Evolutionary conservation across 257 asterid genomes (phyloP).

Genomic region (Vinca minor): DNA sequence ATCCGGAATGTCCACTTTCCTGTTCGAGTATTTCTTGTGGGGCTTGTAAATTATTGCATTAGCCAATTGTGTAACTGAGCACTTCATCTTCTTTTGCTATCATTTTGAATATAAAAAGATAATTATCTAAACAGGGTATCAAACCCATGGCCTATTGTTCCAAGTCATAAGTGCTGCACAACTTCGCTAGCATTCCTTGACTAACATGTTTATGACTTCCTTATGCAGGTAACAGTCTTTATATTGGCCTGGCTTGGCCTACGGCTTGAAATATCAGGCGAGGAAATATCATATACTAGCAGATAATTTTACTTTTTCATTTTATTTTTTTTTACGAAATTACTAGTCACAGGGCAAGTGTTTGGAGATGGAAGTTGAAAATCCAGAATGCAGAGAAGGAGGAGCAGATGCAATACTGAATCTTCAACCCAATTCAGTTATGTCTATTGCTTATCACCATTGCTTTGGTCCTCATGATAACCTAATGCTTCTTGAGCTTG

Average conservation of each 20-base stretch:
- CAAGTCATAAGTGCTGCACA: too few species aligned
- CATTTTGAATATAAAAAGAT: background rate
- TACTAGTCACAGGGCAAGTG: constrained; percentile 2
- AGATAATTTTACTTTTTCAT: too few species aligned
- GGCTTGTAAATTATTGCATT: background rate
- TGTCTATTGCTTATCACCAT: constrained; percentile 62
- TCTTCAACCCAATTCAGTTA: constrained; percentile 50
- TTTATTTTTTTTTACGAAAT: background rate
- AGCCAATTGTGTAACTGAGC: background rate
- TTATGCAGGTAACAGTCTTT: background rate
- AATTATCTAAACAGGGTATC: too few species aligned
- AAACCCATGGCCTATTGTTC: too few species aligned
- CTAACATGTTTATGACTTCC: background rate
- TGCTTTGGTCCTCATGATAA: constrained; percentile 68
- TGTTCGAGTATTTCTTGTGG: too few species aligned
- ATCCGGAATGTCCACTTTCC: too few species aligned
- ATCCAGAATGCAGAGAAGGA: constrained; percentile 22
- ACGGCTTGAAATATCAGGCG: background rate
- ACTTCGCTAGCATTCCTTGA: too few species aligned
- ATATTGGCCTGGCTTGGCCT: background rate
- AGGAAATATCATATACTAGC: background rate
- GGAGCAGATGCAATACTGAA: constrained; percentile 74
- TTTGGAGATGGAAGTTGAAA: constrained; percentile 30
- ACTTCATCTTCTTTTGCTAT: background rate
- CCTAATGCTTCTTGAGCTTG: constrained; percentile 78